Base-by-base conservation (phyloP, 345 rosid genomes). In the Cardiospermum halicacabum region DNA sequence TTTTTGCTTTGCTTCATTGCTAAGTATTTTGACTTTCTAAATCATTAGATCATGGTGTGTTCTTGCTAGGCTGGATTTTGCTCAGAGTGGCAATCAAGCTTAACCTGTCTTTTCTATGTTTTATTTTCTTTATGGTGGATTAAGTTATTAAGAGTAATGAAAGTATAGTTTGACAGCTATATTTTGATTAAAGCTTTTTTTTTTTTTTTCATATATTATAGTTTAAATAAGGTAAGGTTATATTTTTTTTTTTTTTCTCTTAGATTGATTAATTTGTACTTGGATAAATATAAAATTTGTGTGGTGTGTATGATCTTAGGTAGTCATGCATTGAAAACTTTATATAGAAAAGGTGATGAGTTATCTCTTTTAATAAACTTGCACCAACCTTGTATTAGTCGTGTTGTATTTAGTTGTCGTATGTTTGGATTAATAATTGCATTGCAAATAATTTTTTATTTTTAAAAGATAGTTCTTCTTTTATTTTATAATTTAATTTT, bases 31-130 rank as follows among this genome's bases (percentile, higher is more conserved):
- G n/a, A 12, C n/a, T 40, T 37, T 40, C 5, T 0, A 34, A 34
- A 40, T 13, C 15, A 12, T 40, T 11, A 11, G 1, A 40, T 40
- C 4, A 58, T 70, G n/a, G n/a, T n/a, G 77, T 63, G 39, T 34
- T 34, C 39, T 34, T 34, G 53, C 58, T 54, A 64, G 70, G 73
- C 78, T 70, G 78, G 77, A 59, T 31, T n/a, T n/a, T n/a, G n/a
- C n/a, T n/a, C n/a, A n/a, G n/a, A n/a, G n/a, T n/a, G n/a, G 36
- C 3, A 40, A 56, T 19, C 60, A 40, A 40, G 47, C 12, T 40
- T 13, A 13, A 40, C 4, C 47, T 11, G 4, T 13, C 47, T 40
- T 40, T 40, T 13, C 15, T 13, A 11, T 40, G 4, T 40, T 40
- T 3, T 40, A 11, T 40, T 40, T 13, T 40, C 15, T 40, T 40